Evolutionary conservation across 192 early-diverging fungal genomes (phyloP).

Genomic region (Jimgerdemannia lactiflua): DNA sequence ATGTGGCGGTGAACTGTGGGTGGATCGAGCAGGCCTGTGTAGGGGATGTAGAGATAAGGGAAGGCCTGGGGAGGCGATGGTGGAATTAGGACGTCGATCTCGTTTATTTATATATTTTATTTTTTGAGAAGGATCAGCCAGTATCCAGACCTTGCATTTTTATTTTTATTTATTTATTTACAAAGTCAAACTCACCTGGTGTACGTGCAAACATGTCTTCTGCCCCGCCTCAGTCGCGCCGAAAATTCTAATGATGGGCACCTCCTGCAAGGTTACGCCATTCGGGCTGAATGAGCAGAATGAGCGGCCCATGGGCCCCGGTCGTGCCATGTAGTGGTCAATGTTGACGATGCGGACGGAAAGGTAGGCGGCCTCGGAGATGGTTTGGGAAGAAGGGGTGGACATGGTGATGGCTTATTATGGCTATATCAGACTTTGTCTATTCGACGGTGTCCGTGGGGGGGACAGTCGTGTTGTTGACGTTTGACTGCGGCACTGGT

Average conservation of each 20-base stretch:
- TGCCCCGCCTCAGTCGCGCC: constrained; percentile 68
- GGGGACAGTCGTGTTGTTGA: too few species aligned
- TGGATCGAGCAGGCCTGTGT: constrained; percentile 41
- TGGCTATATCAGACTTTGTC: too few species aligned
- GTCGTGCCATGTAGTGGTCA: constrained; percentile 57
- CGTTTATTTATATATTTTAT: constrained; percentile 1
- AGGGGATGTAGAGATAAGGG: constrained; percentile 84
- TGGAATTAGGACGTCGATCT: constrained; percentile 10
- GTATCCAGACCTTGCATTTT: neutral
- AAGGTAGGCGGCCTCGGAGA: neutral
- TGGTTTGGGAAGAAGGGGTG: too few species aligned
- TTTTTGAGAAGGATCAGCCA: neutral
- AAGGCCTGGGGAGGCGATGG: constrained; percentile 40
- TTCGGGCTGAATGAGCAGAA: constrained; percentile 32
- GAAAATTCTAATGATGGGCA: constrained; percentile 82
- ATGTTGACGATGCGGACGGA: constrained; percentile 57
- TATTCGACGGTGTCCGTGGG: too few species aligned
- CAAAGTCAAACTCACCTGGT: constrained; percentile 49
- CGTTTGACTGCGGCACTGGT: too few species aligned
- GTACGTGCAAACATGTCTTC: constrained; percentile 80
- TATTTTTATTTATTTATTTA: neutral
- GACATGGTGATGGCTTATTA: too few species aligned
- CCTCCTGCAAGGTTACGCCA: constrained; percentile 42
- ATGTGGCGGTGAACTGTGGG: constrained; percentile 41
- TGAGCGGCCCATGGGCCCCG: constrained; percentile 36